Evolutionary conservation across 139 green algal species (phyloP).

Genomic region (Astrephomene gubernaculifera): DNA sequence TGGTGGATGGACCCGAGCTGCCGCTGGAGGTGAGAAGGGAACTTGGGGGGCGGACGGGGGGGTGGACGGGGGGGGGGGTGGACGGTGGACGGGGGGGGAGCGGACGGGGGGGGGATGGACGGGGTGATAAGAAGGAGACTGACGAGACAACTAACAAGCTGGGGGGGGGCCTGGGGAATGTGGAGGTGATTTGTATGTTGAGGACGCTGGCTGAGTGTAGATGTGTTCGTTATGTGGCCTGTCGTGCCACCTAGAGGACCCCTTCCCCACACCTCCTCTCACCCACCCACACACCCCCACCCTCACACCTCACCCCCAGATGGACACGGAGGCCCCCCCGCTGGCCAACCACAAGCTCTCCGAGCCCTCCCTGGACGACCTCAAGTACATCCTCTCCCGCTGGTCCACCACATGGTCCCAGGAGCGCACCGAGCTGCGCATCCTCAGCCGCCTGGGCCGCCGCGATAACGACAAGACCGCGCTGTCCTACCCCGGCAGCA

Average conservation of each 20-base stretch:
- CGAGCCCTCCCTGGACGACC: constrained; percentile 27
- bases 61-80: background rate
- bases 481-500: background rate
- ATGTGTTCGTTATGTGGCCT: too few relatives aligned
- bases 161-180: too few relatives aligned
- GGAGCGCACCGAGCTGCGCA: background rate
- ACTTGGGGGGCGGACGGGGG: background rate
- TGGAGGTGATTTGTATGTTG: background rate
- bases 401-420: constrained; percentile 31
- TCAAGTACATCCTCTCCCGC: constrained; percentile 43
- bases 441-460: background rate
- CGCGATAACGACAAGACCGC: background rate
- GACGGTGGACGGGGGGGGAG: background rate
- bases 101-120: background rate
- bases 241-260: too few relatives aligned
- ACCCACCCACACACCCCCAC: background rate
- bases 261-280: background rate
- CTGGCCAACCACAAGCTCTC: constrained; percentile 37
- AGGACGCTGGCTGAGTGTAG: background rate
- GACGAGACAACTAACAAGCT: too few relatives aligned
- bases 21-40: constrained; percentile 7
- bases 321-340: constrained; percentile 26
- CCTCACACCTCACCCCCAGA: background rate
- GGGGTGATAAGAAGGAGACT: background rate
- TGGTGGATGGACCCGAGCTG: background rate